These are phyloP conservation scores for Phytophthora pini DNA, from an alignment of 352 stramenopile species.

Conservation along the genomic window DNA sequence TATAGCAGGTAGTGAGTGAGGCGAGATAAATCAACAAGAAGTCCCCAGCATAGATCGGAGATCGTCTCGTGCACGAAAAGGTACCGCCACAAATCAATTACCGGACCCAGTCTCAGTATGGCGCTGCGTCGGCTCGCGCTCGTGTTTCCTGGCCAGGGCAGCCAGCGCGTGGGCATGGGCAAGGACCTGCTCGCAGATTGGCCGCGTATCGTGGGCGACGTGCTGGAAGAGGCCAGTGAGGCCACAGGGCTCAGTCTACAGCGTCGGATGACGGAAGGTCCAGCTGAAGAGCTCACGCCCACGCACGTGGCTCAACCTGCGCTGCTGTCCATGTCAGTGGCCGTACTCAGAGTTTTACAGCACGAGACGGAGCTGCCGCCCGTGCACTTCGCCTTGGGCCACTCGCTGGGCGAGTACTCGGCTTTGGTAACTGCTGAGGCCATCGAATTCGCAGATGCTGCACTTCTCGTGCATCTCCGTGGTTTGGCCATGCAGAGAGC, in stretches of 20 bases:
- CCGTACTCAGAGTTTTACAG: slow-evolving; percentile 76
- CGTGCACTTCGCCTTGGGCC: slow-evolving; percentile 65
- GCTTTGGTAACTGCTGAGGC: slow-evolving; percentile 75
- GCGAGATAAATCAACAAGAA: slow-evolving; percentile 19
- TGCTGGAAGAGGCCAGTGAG: slow-evolving; percentile 84
- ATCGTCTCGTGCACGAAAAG: slow-evolving; percentile 18
- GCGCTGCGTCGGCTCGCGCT: slow-evolving; percentile 56
- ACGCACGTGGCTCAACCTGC: slow-evolving; percentile 82
- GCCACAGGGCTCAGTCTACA: slow-evolving; percentile 64
- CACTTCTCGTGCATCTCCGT: slow-evolving; percentile 72
- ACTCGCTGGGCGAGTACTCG: slow-evolving; percentile 90
- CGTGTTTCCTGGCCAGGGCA: slow-evolving; percentile 88
- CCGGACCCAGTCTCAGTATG: slow-evolving; percentile 29
- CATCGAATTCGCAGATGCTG: slow-evolving; percentile 71
- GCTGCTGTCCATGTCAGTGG: slow-evolving; percentile 81
- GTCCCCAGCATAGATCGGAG: background rate
- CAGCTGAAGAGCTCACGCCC: slow-evolving; percentile 65
- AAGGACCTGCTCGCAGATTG: slow-evolving; percentile 80
- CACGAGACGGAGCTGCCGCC: slow-evolving; percentile 55
- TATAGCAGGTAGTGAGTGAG: slow-evolving; percentile 20
- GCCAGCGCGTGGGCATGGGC: slow-evolving; percentile 81
- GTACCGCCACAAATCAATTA: slow-evolving; percentile 17
- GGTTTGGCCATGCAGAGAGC: slow-evolving; percentile 76
- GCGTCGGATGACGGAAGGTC: slow-evolving; percentile 66
- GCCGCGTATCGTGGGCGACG: slow-evolving; percentile 54